Evolutionary conservation across 192 early-diverging fungal species (phyloP).

Genomic region (Coemansia erecta): DNA sequence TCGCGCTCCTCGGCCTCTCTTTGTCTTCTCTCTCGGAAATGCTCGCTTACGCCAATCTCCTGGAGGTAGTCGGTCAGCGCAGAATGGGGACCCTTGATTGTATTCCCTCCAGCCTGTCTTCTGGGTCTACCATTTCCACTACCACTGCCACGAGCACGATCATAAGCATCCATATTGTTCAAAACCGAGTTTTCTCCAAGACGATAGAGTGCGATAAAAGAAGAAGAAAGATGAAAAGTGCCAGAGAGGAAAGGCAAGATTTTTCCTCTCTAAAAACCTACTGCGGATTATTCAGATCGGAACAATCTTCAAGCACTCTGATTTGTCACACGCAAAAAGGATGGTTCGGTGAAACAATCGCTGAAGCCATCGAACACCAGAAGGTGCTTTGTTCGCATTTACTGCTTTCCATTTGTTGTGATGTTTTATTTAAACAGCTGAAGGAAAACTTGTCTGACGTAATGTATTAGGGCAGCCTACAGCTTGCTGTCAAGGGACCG

Average conservation of each 20-base stretch:
- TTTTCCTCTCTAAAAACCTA: background rate
- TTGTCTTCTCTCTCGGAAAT: constrained; percentile 43
- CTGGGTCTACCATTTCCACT: constrained; percentile 6
- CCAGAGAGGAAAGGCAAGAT: background rate
- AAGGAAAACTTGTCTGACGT: background rate
- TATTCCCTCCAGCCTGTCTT: constrained; percentile 10
- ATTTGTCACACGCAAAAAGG: too few species aligned
- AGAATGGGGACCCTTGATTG: constrained; percentile 47
- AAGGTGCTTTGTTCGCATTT: too few species aligned
- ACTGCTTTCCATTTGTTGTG: too few species aligned
- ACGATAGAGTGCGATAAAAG: background rate
- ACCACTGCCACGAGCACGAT: constrained; percentile 28
- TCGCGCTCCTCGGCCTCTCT: constrained; percentile 27
- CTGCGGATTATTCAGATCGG: background rate
- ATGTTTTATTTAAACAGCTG: too few species aligned
- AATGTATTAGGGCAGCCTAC: too few species aligned
- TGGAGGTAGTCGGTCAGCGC: constrained; percentile 51
- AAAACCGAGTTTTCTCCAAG: background rate
- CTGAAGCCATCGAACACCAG: too few species aligned
- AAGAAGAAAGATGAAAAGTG: constrained; percentile 9
- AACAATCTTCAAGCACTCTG: too few species aligned
- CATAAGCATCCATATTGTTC: constrained; percentile 33
- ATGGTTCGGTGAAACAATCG: too few species aligned
- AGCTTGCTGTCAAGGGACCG: constrained; percentile 61
- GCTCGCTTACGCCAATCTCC: constrained; percentile 46